phyloP scores from a whole-genome alignment of 75 land plant genomes.

The Pinus taeda region DNA sequence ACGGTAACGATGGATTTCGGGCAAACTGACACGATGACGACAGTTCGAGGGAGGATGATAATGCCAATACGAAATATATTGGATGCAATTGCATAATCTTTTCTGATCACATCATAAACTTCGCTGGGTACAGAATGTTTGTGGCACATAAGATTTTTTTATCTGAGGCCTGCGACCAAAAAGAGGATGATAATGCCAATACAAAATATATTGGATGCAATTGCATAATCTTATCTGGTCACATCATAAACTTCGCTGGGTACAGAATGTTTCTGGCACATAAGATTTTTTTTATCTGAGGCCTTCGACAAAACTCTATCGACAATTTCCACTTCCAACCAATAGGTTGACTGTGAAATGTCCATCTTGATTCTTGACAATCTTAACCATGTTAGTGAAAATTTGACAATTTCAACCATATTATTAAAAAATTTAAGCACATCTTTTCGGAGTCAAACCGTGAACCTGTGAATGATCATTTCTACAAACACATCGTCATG shows the following conservation, averaged over 20 bases:
- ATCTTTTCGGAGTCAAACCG: background rate
- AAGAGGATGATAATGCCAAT: background rate
- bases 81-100: too few relatives aligned
- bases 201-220: too few relatives aligned
- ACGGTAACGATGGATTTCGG: background rate
- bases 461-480: background rate
- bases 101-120: too few relatives aligned
- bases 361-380: background rate
- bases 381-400: background rate
- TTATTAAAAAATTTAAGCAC: background rate
- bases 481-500: conserved; percentile 32
- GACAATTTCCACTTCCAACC: conserved; percentile 2
- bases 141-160: too few relatives aligned
- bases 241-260: too few relatives aligned
- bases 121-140: too few relatives aligned
- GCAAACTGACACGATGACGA: background rate
- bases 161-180: too few relatives aligned
- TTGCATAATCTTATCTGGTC: too few relatives aligned
- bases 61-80: too few relatives aligned
- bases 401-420: background rate
- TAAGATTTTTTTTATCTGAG: too few relatives aligned
- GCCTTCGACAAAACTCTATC: too few relatives aligned
- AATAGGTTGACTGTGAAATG: conserved; percentile 19
- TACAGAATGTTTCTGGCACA: too few relatives aligned
- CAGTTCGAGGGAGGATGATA: background rate